These are phyloP conservation scores for Pinus tabuliformis DNA, from an alignment of 75 land plant species.

Conservation along the genomic window DNA sequence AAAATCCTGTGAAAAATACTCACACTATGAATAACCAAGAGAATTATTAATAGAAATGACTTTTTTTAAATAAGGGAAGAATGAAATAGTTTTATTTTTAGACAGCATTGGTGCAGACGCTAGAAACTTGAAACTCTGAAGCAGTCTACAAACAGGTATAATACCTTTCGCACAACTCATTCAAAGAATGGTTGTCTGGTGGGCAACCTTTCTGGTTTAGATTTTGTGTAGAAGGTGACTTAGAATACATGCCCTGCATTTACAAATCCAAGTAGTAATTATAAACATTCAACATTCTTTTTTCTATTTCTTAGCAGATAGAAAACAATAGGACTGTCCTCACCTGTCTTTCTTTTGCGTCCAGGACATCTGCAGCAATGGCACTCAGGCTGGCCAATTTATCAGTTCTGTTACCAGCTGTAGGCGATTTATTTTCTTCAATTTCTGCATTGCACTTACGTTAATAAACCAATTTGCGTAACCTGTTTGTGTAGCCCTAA, in stretches of 20 bases:
- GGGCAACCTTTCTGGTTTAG: not conserved
- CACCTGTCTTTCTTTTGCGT: not conserved
- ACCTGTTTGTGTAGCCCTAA: not conserved
- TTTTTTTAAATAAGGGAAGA: not conserved
- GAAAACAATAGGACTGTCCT: not conserved
- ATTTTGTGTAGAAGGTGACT: not conserved
- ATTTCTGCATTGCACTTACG: not conserved
- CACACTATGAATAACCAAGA: too few species aligned
- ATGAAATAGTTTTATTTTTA: not conserved
- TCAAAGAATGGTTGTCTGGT: not conserved
- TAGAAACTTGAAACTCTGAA: not conserved
- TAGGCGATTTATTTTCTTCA: not conserved
- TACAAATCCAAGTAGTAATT: not conserved
- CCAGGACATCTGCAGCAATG: not conserved
- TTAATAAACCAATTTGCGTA: not conserved
- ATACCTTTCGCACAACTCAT: constrained; percentile 5
- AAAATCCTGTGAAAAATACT: not conserved
- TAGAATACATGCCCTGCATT: not conserved
- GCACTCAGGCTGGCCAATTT: not conserved
- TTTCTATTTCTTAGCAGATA: not conserved
- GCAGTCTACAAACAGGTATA: too few species aligned
- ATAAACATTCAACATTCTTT: not conserved
- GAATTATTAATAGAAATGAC: too few species aligned
- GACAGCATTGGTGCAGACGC: not conserved
- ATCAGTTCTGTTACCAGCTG: not conserved